Evolutionary conservation across 805 yeast species (phyloP).

Genomic region (Cyberlindnera maclurae): DNA sequence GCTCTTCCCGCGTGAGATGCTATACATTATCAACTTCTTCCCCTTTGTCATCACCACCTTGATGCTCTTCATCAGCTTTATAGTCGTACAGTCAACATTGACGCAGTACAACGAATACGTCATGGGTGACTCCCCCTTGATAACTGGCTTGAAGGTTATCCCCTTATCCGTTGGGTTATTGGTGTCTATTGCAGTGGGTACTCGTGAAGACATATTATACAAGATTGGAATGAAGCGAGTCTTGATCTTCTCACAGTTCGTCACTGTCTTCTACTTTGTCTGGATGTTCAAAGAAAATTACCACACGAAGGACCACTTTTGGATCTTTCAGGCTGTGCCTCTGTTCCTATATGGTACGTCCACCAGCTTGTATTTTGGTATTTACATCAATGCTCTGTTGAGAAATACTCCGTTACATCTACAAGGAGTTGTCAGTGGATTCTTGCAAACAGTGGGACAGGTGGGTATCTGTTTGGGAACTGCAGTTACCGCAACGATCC

Average conservation of each 20-base stretch:
- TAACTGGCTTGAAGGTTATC: conserved; percentile 30
- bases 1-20: conserved; percentile 25
- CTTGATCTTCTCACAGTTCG: conserved; percentile 3
- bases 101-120: conserved; percentile 24
- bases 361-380: conserved; percentile 27
- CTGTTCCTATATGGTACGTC: conserved; percentile 22
- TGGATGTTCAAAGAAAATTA: conserved; percentile 20
- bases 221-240: conserved; percentile 22
- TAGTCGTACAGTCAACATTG: conserved; percentile 14
- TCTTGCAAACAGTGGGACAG: conserved; percentile 30
- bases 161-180: conserved; percentile 28
- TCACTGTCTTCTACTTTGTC: conserved; percentile 4
- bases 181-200: conserved; percentile 22
- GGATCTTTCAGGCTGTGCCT: conserved; percentile 25
- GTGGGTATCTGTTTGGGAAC: conserved; percentile 26
- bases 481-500: conserved; percentile 23
- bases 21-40: conserved; percentile 22
- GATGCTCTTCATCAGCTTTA: conserved; percentile 16
- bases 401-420: conserved; percentile 29
- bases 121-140: conserved; percentile 25
- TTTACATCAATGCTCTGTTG: conserved; percentile 27
- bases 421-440: conserved; percentile 34
- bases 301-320: conserved; percentile 16
- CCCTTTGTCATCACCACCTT: conserved; percentile 18
- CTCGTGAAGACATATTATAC: conserved; percentile 9